phyloP scores from a whole-genome alignment of 805 yeast genomes.

The Pichia nanzhaoensis region DNA sequence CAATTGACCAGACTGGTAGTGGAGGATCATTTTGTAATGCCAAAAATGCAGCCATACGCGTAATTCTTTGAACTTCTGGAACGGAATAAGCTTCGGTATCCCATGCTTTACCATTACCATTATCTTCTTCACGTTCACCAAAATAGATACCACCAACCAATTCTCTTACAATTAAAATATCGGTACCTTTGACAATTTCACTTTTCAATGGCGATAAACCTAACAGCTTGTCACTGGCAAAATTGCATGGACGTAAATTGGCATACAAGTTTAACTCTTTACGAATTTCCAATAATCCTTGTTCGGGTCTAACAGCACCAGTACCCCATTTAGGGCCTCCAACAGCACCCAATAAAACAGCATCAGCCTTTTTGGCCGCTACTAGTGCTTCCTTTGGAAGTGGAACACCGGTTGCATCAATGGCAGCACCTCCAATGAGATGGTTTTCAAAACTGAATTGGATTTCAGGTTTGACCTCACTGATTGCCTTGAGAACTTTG shows the following conservation, averaged over 20 bases:
- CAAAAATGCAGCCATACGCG: constrained; percentile 96
- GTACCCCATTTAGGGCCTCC: constrained; percentile 99
- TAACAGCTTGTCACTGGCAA: constrained; percentile 76
- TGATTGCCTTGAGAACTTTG: constrained; percentile 79
- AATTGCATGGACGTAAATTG: constrained; percentile 93
- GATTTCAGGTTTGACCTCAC: constrained; percentile 46
- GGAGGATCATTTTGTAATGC: constrained; percentile 94
- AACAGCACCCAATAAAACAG: constrained; percentile 95
- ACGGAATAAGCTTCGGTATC: constrained; percentile 92
- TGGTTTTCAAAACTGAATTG: constrained; percentile 75
- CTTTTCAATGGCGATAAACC: constrained; percentile 84
- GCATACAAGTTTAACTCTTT: constrained; percentile 93
- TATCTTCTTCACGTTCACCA: constrained; percentile 92
- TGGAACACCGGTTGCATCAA: constrained; percentile 93
- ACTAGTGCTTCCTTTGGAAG: constrained; percentile 77
- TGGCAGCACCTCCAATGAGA: constrained; percentile 96
- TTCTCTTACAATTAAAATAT: constrained; percentile 91
- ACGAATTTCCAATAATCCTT: constrained; percentile 88
- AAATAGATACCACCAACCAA: constrained; percentile 97
- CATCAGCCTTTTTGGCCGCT: constrained; percentile 83
- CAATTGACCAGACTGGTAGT: constrained; percentile 89
- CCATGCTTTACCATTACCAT: constrained; percentile 78
- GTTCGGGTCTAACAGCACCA: constrained; percentile 94
- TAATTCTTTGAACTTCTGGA: constrained; percentile 88
- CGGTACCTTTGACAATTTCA: constrained; percentile 82